These are phyloP conservation scores for Botrytis aclada DNA, from an alignment of 2,329 filamentous ascomycete genomes.

Conservation along the genomic window DNA sequence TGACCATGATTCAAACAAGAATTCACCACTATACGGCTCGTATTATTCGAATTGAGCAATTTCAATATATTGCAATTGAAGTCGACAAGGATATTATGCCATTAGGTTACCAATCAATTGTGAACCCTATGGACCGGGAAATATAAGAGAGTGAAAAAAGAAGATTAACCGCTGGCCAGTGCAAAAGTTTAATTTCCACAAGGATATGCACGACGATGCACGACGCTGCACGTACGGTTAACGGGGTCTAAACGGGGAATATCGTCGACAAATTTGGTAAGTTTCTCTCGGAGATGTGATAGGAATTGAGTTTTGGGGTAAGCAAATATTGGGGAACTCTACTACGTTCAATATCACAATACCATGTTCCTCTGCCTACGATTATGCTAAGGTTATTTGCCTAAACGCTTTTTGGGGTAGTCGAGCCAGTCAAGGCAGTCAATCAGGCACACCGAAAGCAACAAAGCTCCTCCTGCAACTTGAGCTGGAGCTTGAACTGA, in stretches of 20 bases:
- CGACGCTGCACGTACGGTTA: neutral
- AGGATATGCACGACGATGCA: neutral
- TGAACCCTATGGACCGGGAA: neutral
- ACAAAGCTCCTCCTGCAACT: neutral
- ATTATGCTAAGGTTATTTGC: neutral
- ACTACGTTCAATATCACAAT: neutral
- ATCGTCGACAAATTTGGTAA: neutral
- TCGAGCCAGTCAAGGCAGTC: neutral
- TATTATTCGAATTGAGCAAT: neutral
- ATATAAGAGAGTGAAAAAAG: neutral
- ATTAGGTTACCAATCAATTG: neutral
- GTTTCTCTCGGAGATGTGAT: neutral
- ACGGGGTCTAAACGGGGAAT: neutral
- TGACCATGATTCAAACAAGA: neutral
- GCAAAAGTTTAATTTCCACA: slow-evolving; percentile 2
- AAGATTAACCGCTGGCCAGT: neutral
- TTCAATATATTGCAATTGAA: neutral
- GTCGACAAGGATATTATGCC: neutral
- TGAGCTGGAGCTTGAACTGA: neutral
- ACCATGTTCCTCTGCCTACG: neutral
- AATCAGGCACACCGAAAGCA: neutral
- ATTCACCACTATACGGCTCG: neutral
- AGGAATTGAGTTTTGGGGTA: neutral
- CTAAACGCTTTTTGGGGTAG: neutral
- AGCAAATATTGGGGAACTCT: neutral